phyloP scores from a whole-genome alignment of 1,284 basidiomycete genomes.

The Irpex rosettiformis region DNA sequence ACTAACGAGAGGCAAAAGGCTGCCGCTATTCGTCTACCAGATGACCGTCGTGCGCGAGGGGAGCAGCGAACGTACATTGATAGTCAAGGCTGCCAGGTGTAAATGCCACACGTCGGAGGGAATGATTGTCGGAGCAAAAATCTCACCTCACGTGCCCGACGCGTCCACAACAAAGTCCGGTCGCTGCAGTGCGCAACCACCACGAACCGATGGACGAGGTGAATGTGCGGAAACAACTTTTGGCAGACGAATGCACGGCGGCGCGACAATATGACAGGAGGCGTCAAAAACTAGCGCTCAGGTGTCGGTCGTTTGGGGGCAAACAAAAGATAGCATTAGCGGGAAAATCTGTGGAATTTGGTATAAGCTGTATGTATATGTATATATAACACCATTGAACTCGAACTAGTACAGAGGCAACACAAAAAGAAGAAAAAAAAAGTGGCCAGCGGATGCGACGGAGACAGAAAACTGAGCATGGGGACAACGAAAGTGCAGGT shows the following conservation, averaged over 20 bases:
- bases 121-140: background rate
- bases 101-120: background rate
- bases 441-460: background rate
- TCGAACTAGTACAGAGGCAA: background rate
- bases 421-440: too few species aligned
- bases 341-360: background rate
- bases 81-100: background rate
- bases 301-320: too few species aligned
- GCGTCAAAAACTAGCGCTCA: background rate
- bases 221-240: background rate
- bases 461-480: background rate
- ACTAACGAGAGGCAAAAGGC: background rate
- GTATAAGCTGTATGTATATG: background rate
- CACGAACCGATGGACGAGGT: background rate
- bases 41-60: background rate
- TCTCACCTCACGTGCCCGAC: background rate
- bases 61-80: background rate
- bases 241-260: background rate
- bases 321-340: too few species aligned
- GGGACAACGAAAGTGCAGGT: conserved; percentile 1
- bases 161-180: background rate
- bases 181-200: background rate
- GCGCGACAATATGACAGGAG: background rate
- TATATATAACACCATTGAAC: background rate
- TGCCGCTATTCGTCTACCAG: background rate